A percentile compares a stretch with the other conserved stretches of the same genome.
Conservation (phyloP, 2,329 filamentous ascomycete genomes). For the Chrysosporium queenslandicum region DNA sequence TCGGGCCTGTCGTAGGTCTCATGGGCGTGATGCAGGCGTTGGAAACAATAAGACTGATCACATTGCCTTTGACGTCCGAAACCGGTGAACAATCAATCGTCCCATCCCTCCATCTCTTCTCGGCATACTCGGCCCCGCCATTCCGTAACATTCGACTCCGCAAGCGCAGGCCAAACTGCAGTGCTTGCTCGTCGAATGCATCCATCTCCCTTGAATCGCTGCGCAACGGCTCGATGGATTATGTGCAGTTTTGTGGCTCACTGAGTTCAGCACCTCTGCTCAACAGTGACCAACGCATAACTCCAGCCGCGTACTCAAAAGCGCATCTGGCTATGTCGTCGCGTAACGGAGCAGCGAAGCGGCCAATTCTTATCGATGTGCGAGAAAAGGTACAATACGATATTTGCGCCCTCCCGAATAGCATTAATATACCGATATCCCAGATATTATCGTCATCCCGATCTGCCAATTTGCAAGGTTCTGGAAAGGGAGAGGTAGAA, state of each 20-base stretch:
- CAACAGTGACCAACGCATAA: conserved; percentile 55
- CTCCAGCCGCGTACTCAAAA: conserved; percentile 49
- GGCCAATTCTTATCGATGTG: conserved; percentile 65
- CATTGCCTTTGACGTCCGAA: conserved; percentile 27
- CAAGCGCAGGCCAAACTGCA: conserved; percentile 57
- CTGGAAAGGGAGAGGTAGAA: not conserved
- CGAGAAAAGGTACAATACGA: conserved; percentile 76
- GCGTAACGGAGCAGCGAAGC: not conserved
- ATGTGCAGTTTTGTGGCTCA: conserved; percentile 74
- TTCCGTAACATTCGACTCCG: conserved; percentile 72
- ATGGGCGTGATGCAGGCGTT: conserved; percentile 91
- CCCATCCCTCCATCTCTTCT: conserved; percentile 36
- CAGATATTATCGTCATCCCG: conserved; percentile 28
- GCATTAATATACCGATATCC: conserved; percentile 50
- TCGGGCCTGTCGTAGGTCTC: conserved; percentile 82
- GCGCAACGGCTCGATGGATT: conserved; percentile 60
- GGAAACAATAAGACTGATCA: conserved; percentile 77
- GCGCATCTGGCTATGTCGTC: not conserved
- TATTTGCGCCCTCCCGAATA: conserved; percentile 64
- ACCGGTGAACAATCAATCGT: conserved; percentile 19
- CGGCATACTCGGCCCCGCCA: conserved; percentile 33
- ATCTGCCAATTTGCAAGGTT: not conserved
- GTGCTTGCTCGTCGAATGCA: conserved; percentile 59
- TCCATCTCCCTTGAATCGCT: conserved; percentile 56
- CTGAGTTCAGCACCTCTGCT: conserved; percentile 48